Evolutionary conservation across 768 basidiomycete genomes (phyloP), one percentile per base, ranked within the genome.

Genomic region (Tricholoma matsutake): DNA sequence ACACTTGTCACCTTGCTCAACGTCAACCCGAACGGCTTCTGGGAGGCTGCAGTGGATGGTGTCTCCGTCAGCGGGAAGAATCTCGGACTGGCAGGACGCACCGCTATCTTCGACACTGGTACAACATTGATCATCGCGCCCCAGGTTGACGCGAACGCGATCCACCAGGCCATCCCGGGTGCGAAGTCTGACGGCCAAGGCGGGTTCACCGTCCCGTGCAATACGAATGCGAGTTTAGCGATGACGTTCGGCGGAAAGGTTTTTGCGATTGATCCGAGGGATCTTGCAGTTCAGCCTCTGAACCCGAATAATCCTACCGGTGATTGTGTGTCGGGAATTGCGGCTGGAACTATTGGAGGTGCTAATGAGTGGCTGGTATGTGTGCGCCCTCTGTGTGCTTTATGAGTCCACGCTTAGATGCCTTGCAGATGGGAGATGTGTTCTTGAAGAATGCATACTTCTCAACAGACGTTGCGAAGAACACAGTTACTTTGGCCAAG

Each of bases 401-500:
- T 57, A 34, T 34, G 54, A 34, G 35, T 20, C 51, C 18, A 39
- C 32, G 18, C 49, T 61, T 7, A 35, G 28, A 34, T 34, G 45
- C 9, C 7, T 20, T 62, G 49, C 16, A 76, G 74, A 77, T 88
- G 35, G 89, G 89, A 29, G 91, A 88, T 64, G 86, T 86, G 25
- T 91, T 90, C 78, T 75, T 90, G 68, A 91, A 91, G 81, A 91
- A 89, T 66, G 88, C 80, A 0, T 89, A 89, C 70, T 86, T 87
- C 70, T 87, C 87, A 6, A 86, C 83, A 10, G 77, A 91, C 64
- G 82, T 83, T 13, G 70, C 62, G 10, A 79, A 80, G 65, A 87
- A 89, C 69, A 75, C 79, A 41, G 76, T 90, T 32, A 83, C 80
- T 25, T 78, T 90, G 61, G 87, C 87, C 22, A 79, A 83, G 66